A percentile compares a stretch with the other conserved stretches of the same genome.
These are phyloP conservation scores for Sphaerulina populicola DNA, from an alignment of 2,329 filamentous ascomycete species.

Conservation along the genomic window DNA sequence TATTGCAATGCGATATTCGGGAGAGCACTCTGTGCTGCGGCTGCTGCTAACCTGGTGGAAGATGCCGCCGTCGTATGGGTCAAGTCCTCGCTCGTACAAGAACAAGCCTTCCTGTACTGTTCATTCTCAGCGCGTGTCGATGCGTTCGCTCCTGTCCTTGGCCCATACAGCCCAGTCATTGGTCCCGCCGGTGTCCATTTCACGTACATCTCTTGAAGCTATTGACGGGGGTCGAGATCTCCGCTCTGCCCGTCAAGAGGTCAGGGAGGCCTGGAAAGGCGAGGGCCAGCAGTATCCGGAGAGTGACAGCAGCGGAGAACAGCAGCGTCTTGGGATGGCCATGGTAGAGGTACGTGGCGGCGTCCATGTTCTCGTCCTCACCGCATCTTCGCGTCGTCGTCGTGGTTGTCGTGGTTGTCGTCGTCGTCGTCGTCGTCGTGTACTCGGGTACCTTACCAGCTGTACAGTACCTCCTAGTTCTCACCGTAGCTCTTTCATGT, in stretches of 20 bases:
- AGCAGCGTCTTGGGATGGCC: slow-evolving; percentile 51
- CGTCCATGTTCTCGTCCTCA: slow-evolving; percentile 17
- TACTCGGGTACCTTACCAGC: background rate
- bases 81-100: slow-evolving; percentile 91
- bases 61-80: slow-evolving; percentile 89
- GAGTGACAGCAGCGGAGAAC: slow-evolving; percentile 64
- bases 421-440: background rate
- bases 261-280: slow-evolving; percentile 76
- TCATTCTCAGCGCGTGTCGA: slow-evolving; percentile 26
- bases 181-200: background rate
- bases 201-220: slow-evolving; percentile 90
- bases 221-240: slow-evolving; percentile 92
- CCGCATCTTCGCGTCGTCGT: slow-evolving; percentile 11
- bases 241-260: slow-evolving; percentile 80
- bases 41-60: slow-evolving; percentile 51
- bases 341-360: slow-evolving; percentile 24
- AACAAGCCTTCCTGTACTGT: slow-evolving; percentile 93
- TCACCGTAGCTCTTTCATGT: background rate
- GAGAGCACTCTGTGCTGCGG: background rate
- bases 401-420: slow-evolving; percentile 1
- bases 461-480: background rate
- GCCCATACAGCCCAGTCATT: slow-evolving; percentile 6
- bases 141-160: slow-evolving; percentile 4
- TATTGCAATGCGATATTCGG: background rate
- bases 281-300: slow-evolving; percentile 72